Conservation (phyloP, 2,329 filamentous ascomycete genomes). For the Trichoderma arundinaceum region DNA sequence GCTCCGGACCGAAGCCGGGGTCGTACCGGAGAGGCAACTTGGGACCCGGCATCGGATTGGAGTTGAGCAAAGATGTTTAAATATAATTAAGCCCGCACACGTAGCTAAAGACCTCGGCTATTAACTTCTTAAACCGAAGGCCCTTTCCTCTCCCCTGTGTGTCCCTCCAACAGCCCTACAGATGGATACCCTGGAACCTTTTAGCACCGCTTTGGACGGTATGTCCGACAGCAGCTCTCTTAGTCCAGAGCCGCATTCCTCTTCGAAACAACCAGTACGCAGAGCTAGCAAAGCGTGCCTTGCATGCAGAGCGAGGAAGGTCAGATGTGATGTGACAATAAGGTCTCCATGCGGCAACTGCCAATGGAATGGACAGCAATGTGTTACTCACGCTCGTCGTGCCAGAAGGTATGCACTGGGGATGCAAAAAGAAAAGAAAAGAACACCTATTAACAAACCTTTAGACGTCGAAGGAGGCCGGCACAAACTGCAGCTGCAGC, state of each 20-base stretch:
- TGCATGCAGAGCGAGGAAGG: conserved; percentile 24
- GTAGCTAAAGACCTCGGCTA: conserved; percentile 21
- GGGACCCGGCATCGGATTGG: conserved; percentile 14
- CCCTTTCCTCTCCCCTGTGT: neutral
- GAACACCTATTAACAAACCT: neutral
- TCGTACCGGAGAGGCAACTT: neutral
- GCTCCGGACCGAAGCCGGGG: conserved; percentile 21
- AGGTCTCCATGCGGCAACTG: conserved; percentile 26
- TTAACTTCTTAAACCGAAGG: conserved; percentile 11
- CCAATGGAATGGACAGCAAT: conserved; percentile 26
- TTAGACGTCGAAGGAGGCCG: conserved; percentile 15
- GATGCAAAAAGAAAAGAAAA: too few relatives aligned
- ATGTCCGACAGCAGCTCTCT: conserved; percentile 21
- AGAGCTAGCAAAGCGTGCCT: conserved; percentile 27
- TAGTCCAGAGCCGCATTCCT: conserved; percentile 23
- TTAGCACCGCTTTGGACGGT: conserved; percentile 2
- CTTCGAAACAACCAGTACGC: conserved; percentile 21
- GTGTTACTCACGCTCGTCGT: conserved; percentile 26
- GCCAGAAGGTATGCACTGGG: conserved; percentile 3
- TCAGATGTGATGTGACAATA: conserved; percentile 25
- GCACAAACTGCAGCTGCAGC: neutral
- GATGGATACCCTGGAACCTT: conserved; percentile 21
- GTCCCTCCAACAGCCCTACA: conserved; percentile 17
- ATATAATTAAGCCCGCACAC: neutral
- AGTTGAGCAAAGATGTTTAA: neutral